Evolutionary conservation across 345 rosid genomes (phyloP).

Genomic region (Passiflora organensis): DNA sequence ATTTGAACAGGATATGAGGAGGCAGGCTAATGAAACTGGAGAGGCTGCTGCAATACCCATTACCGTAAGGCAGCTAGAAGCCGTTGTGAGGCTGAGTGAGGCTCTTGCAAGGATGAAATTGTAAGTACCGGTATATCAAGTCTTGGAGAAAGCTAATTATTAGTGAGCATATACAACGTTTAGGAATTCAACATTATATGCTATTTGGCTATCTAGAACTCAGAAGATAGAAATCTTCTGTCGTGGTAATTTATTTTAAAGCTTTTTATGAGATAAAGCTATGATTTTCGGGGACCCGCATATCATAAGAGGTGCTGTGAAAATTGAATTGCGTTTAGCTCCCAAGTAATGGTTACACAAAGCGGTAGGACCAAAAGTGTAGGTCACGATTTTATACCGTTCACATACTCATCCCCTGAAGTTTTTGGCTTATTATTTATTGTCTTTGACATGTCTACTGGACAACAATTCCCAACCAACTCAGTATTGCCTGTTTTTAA

Average conservation of each 20-base stretch:
- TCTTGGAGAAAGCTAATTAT: no score
- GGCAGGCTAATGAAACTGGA: slow-evolving; percentile 90
- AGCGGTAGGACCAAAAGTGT: background rate
- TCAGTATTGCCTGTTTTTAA: no score
- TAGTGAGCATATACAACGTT: no score
- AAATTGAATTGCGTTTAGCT: slow-evolving; percentile 1
- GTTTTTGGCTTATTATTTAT: no score
- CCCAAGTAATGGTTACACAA: background rate
- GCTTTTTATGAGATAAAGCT: background rate
- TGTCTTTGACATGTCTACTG: no score
- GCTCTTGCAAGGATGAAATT: slow-evolving; percentile 91
- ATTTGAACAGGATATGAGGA: slow-evolving; percentile 72
- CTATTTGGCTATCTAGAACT: no score
- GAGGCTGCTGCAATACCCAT: slow-evolving; percentile 83
- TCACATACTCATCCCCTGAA: no score
- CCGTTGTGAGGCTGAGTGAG: slow-evolving; percentile 85
- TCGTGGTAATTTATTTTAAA: no score
- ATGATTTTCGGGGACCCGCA: background rate
- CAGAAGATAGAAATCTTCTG: no score
- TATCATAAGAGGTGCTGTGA: background rate
- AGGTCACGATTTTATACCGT: no score
- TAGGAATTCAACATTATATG: no score
- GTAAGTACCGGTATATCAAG: slow-evolving; percentile 38
- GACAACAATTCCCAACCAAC: no score
- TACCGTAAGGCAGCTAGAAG: slow-evolving; percentile 94